Conservation (phyloP, 1,284 basidiomycete genomes). For the Irpex sp. region DNA sequence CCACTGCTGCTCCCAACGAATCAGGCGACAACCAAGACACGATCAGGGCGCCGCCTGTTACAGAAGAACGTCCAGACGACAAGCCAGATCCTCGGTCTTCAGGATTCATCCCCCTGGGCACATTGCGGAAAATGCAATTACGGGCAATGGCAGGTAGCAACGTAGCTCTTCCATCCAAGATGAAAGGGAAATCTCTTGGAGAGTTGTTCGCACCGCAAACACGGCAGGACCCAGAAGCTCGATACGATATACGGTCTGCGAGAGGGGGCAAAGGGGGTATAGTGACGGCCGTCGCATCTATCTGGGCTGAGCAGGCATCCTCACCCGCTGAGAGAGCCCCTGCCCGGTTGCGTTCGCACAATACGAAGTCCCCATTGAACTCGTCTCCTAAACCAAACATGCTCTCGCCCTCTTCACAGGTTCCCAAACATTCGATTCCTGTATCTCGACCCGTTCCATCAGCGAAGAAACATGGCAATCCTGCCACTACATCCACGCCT, state of each 20-base stretch:
- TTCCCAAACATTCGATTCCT: background rate
- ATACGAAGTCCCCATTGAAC: background rate
- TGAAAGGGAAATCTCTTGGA: background rate
- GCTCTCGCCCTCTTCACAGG: background rate
- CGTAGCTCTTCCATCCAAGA: slow-evolving; percentile 8
- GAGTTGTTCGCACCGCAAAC: background rate
- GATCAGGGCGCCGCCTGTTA: background rate
- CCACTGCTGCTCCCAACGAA: background rate
- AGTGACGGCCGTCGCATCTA: slow-evolving; percentile 67
- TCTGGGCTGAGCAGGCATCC: slow-evolving; percentile 55
- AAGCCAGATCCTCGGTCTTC: slow-evolving; percentile 68
- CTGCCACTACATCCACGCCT: slow-evolving; percentile 1
- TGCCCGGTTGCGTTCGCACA: background rate
- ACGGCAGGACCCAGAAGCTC: slow-evolving; percentile 43
- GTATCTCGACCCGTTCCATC: background rate
- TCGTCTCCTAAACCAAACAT: background rate
- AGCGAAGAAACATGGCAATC: background rate
- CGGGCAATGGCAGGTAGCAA: background rate
- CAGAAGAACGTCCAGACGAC: slow-evolving; percentile 20
- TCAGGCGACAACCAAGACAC: background rate
- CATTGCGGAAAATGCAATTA: slow-evolving; percentile 25
- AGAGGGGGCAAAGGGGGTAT: slow-evolving; percentile 75
- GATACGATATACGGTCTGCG: slow-evolving; percentile 73
- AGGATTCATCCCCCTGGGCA: slow-evolving; percentile 64
- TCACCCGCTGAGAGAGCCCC: background rate